phyloP scores from a whole-genome alignment of 2,329 filamentous ascomycete genomes.

The Capronia coronata region DNA sequence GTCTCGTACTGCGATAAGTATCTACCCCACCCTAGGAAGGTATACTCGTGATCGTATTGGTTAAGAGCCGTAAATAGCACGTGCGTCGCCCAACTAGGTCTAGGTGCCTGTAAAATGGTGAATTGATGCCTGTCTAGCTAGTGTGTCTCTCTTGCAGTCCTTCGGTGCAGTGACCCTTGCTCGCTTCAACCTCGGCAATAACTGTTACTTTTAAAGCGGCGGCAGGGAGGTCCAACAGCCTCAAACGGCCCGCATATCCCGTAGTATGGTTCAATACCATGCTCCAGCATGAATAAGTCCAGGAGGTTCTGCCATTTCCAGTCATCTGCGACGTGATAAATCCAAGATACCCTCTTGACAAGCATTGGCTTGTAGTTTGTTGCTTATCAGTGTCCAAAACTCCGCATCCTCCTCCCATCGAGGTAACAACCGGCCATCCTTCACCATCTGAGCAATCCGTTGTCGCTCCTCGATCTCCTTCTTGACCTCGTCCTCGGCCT shows the following conservation, averaged over 20 bases:
- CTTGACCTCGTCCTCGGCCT: constrained; percentile 5
- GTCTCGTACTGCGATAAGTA: too few relatives aligned
- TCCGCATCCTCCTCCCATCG: constrained; percentile 38
- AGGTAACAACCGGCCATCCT: constrained; percentile 46
- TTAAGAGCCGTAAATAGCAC: too few relatives aligned
- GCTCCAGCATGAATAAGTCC: not conserved
- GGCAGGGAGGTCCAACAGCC: too few relatives aligned
- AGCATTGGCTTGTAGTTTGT: constrained; percentile 55
- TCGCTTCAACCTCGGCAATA: constrained; percentile 1
- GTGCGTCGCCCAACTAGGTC: too few relatives aligned
- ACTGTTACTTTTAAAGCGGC: too few relatives aligned
- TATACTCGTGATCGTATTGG: too few relatives aligned
- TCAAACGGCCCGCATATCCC: too few relatives aligned
- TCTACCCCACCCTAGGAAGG: too few relatives aligned
- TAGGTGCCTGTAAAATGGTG: too few relatives aligned
- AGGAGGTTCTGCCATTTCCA: not conserved
- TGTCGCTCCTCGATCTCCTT: constrained; percentile 8
- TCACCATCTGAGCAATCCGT: constrained; percentile 28
- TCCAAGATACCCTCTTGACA: constrained; percentile 48
- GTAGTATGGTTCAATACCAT: not conserved
- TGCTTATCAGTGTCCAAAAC: constrained; percentile 55
- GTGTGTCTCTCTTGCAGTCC: too few relatives aligned
- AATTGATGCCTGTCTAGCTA: too few relatives aligned
- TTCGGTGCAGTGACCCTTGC: not conserved
- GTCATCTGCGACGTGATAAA: constrained; percentile 4